These are phyloP conservation scores for Begonia fuchsioides DNA, from an alignment of 306 rosid genomes.

Conservation along the genomic window DNA sequence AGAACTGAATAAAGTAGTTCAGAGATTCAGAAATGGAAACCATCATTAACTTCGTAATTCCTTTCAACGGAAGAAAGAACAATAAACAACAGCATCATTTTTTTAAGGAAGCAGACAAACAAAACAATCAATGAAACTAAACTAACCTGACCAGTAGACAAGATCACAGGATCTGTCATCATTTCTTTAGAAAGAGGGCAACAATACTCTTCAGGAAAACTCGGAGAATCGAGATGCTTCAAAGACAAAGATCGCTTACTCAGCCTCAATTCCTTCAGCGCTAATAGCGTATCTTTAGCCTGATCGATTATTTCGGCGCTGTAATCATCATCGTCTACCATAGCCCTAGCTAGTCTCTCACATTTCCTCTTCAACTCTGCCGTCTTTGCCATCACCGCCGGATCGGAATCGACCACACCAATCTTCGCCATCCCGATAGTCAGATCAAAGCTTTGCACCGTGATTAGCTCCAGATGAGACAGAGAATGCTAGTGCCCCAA, in stretches of 20 bases:
- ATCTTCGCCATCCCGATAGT: conserved; percentile 50
- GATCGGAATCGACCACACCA: conserved; percentile 45
- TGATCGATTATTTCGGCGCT: conserved; percentile 40
- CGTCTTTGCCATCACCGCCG: conserved; percentile 28
- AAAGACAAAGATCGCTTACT: conserved; percentile 35
- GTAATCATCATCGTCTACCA: conserved; percentile 52
- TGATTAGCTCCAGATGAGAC: too few relatives aligned
- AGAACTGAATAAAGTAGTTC: too few relatives aligned
- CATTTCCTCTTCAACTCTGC: conserved; percentile 69
- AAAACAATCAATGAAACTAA: conserved; percentile 2
- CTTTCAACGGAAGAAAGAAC: too few relatives aligned
- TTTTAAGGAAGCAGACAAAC: conserved; percentile 15
- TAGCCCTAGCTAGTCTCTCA: conserved; percentile 42
- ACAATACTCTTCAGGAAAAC: conserved; percentile 55
- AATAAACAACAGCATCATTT: not conserved
- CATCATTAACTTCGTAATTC: too few relatives aligned
- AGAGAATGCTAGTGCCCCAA: too few relatives aligned
- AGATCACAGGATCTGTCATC: conserved; percentile 91
- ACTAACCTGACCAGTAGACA: conserved; percentile 77
- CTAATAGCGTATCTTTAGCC: conserved; percentile 37
- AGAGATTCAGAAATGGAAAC: too few relatives aligned
- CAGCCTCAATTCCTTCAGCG: conserved; percentile 49
- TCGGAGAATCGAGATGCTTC: conserved; percentile 23
- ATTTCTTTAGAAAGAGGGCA: conserved; percentile 79
- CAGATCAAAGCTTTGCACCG: not conserved